Conservation (phyloP, 1,284 basidiomycete species). For the Dichomitus squalens region DNA sequence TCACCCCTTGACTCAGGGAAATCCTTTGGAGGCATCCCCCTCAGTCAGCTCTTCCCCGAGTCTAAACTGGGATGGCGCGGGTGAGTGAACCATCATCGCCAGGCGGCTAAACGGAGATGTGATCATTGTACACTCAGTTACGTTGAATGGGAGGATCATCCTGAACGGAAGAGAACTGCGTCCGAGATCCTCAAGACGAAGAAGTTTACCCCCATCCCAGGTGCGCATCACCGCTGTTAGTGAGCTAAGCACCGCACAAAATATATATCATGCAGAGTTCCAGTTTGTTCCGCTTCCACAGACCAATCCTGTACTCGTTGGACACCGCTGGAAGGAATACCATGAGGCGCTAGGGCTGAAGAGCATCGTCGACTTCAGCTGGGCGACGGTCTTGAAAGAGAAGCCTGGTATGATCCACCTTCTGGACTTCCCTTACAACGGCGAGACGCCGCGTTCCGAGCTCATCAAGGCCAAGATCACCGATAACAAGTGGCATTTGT, state of each 20-base stretch:
- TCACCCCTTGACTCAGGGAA: neutral
- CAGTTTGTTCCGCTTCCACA: conserved; percentile 51
- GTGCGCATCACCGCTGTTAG: conserved; percentile 28
- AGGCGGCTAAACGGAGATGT: neutral
- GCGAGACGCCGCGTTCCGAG: conserved; percentile 47
- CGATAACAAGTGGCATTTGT: conserved; percentile 52
- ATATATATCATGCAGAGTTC: conserved; percentile 39
- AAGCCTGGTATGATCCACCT: conserved; percentile 57
- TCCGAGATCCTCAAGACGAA: conserved; percentile 42
- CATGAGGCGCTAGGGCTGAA: conserved; percentile 51
- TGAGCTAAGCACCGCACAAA: neutral
- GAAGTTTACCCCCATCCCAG: conserved; percentile 45
- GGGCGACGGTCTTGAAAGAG: conserved; percentile 54
- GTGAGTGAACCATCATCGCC: conserved; percentile 24
- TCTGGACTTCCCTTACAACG: conserved; percentile 57
- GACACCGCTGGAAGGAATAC: conserved; percentile 58
- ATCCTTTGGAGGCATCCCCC: conserved; percentile 15
- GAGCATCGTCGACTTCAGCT: conserved; percentile 51
- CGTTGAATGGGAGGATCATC: conserved; percentile 52
- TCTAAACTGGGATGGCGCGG: conserved; percentile 39
- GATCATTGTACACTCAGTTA: conserved; percentile 33
- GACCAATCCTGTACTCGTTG: conserved; percentile 55
- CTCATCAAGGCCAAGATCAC: conserved; percentile 48
- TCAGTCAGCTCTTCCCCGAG: conserved; percentile 36
- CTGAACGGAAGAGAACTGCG: conserved; percentile 45